phyloP scores from a whole-genome alignment of 345 rosid species.

The Garcia nutans region DNA sequence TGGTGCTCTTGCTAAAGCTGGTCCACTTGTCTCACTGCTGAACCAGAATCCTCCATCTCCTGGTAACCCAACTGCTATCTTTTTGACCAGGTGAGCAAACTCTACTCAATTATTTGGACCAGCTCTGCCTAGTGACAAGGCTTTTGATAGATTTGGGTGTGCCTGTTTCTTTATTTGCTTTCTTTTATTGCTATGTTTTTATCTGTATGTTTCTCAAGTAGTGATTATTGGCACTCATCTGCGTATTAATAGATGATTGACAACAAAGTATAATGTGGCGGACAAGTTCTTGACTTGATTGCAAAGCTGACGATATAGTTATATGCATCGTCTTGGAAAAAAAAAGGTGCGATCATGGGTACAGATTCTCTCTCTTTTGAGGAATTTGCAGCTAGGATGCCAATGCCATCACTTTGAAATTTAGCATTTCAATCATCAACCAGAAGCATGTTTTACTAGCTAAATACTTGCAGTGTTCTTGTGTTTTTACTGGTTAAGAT shows the following conservation, averaged over 20 bases:
- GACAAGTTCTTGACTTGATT: not conserved
- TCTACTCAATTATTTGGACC: not conserved
- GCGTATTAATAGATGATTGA: not conserved
- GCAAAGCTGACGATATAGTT: not conserved
- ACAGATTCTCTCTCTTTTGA: not conserved
- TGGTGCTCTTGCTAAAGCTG: slow-evolving; percentile 49
- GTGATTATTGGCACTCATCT: not conserved
- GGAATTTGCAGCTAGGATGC: not conserved
- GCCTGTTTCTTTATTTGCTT: not conserved
- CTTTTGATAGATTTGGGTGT: not conserved
- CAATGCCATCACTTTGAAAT: not conserved
- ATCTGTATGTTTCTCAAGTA: not conserved
- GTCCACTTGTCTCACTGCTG: slow-evolving; percentile 49
- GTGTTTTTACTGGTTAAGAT: not conserved
- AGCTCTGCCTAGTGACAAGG: no score
- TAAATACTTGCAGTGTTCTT: not conserved
- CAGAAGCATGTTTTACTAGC: not conserved
- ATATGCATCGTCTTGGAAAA: not conserved
- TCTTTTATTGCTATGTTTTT: not conserved
- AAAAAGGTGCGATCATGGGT: not conserved
- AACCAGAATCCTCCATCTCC: slow-evolving; percentile 77
- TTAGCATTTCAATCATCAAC: not conserved
- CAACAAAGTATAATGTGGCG: not conserved
- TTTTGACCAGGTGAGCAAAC: slow-evolving; percentile 41
- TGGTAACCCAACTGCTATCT: slow-evolving; percentile 79